Evolutionary conservation across 2,329 filamentous ascomycete genomes (phyloP), one percentile per base, ranked within the genome.

Genomic region (Cladophialophora chaetospira): DNA sequence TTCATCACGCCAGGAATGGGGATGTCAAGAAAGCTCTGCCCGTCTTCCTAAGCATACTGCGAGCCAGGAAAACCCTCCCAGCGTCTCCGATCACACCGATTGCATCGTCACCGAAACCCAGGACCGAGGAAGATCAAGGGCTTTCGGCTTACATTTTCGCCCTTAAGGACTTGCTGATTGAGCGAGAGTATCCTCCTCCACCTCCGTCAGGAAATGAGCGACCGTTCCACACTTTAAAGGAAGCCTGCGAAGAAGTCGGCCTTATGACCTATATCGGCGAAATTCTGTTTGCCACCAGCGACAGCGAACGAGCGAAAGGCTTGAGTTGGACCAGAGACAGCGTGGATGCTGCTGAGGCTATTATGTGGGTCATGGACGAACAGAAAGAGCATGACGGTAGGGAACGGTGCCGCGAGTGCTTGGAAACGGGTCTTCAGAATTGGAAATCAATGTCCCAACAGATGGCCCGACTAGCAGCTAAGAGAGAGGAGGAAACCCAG

Each of bases 221-320:
- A 0, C 84, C 92, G 0, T 73, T 80, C 55, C 87, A 89, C 44
- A 83, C 82, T 53, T 69, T 84, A 8, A 77, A 80, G 25, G 84
- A 89, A 63, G 81, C 82, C 33, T 97, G 92, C 72, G 88, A 94
- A 63, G 92, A 97, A 72, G 91, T 91, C 2, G 90, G 85, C 0
- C 75, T 97, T 11, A 91, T 91, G 79, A 82, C 91, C 21, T 94
- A 96, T 72, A 93, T 97, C 61, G 93, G 93, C 57, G 93, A 97
- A 75, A 96, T 97, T 49, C 81, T 97, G 28, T 97, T 88, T 71
- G 83, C 89, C 0, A 82, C 82, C 3, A 80, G 82, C n/a, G 74
- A 77, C 15, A 76, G 71, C 15, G 63, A 65, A 36, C 76, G 78
- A 48, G 85, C 89, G 46, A 86, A 88, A 59, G 93, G 91, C 0